Conservation (phyloP, 176 grass and related monocot species). For the Elaeis guineensis region DNA sequence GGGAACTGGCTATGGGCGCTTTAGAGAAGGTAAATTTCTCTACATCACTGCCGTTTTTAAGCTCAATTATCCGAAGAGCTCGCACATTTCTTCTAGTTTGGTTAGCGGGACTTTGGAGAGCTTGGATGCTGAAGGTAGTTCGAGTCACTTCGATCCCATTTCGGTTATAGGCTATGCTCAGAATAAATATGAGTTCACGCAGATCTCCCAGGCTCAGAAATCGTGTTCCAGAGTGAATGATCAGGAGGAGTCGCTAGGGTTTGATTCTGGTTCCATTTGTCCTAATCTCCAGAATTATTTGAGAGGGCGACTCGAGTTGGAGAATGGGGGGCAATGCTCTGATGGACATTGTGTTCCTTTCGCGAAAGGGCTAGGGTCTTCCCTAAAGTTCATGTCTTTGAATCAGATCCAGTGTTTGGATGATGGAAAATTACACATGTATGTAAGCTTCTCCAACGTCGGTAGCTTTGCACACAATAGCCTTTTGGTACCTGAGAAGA, state of each 20-base stretch:
- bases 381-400: conserved; percentile 32
- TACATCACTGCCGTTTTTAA: conserved; percentile 39
- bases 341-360: neutral
- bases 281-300: conserved; percentile 22
- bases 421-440: conserved; percentile 42
- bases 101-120: conserved; percentile 48
- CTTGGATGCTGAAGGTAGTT: conserved; percentile 1
- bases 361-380: conserved; percentile 12
- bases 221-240: conserved; percentile 37
- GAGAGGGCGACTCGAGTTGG: conserved; percentile 24
- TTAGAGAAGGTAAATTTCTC: conserved; percentile 24
- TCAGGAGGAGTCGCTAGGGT: conserved; percentile 30
- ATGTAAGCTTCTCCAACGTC: conserved; percentile 50
- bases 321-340: conserved; percentile 20
- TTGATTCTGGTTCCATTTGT: conserved; percentile 32
- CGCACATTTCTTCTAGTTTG: conserved; percentile 43
- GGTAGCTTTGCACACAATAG: conserved; percentile 7
- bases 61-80: conserved; percentile 32
- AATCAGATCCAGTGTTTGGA: conserved; percentile 38
- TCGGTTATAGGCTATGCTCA: conserved; percentile 53
- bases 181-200: conserved; percentile 42
- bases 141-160: conserved; percentile 25
- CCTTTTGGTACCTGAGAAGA: conserved; percentile 37
- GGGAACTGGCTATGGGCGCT: conserved; percentile 43
- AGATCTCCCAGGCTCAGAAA: conserved; percentile 25